Evolutionary conservation across 371 early-diverging fungal genomes (phyloP), one percentile per base, ranked within the genome.

Genomic region (Entomophthora muscae): DNA sequence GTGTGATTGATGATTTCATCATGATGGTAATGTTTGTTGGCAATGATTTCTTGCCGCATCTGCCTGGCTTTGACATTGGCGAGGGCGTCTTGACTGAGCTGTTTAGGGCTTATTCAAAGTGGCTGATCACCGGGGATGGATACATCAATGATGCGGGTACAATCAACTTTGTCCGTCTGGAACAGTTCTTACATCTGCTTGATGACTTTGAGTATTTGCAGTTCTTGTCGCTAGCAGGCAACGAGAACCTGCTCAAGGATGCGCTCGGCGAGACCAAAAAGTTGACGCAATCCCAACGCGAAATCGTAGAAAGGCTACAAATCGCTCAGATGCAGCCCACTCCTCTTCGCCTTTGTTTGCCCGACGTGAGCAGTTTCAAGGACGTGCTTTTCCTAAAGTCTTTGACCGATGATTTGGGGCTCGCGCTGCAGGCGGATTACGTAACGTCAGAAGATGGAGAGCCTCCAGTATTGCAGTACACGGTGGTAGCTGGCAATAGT

Each of bases 21-120:
- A 93, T 99, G 63, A 70, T 98, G 72, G 94, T 93, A 70, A 97
- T 98, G 78, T 93, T 98, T 76, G 95, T 97, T 30, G 99, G 99
- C 65, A 99, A 99, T 75, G 99, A 99, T 75, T 99, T 98, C 76
- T 74, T 99, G 66, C 99, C 99, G 7, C 95, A 95, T 70, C 71
- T 98, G 61, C 99, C 98, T 0, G 90, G 90, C 13, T 77, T 99
- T 56, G 96, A 98, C 69, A 96, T 98, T 53, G 80, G 90, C 42
- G 95, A 97, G 71, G 92, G 94, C 42, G 98, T 98, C 10, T 86
- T 99, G 64, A 94, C 95, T 67, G 78, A 82, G 32, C 75, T 97
- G 27, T 81, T 95, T n/a, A 79, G 81, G n/a, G 78, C 86, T 10
- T 94, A 95, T 72, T 88, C 87, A 66, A 75, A 77, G 57, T 71